Percentiles rank a stretch among this genome's conserved stretches.
Evolutionary conservation across 805 yeast species (phyloP).

Genomic region (Starmerella ratchasimensis): DNA sequence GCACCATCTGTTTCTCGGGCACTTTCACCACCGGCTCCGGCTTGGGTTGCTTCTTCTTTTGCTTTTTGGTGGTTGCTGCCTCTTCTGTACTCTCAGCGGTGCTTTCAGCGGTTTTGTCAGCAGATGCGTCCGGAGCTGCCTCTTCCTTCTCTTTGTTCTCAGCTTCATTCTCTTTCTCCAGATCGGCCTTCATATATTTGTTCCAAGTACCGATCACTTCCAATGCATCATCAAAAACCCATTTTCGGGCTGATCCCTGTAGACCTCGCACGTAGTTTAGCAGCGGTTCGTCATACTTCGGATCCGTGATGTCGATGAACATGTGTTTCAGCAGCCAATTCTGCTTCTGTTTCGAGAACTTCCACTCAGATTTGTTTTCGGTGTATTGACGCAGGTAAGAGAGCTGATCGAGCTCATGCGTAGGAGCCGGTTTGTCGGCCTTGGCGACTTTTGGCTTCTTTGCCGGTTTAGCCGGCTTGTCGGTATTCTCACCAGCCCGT

Average conservation of each 20-base stretch:
- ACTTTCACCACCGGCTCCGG: not conserved
- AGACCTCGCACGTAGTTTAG: constrained; percentile 42
- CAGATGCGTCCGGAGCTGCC: not conserved
- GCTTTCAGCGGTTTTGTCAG: too few species aligned
- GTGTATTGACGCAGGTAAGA: constrained; percentile 46
- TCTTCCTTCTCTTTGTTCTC: constrained; percentile 8
- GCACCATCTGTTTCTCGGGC: constrained; percentile 17
- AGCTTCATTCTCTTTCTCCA: not conserved
- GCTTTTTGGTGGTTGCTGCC: too few species aligned
- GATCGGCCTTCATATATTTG: constrained; percentile 29
- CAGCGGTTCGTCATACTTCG: constrained; percentile 39
- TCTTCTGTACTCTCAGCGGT: too few species aligned
- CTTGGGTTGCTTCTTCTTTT: constrained; percentile 6
- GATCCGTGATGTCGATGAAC: constrained; percentile 33
- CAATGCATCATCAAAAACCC: constrained; percentile 40
- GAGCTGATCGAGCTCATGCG: constrained; percentile 65
- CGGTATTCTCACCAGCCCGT: constrained; percentile 18
- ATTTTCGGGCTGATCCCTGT: constrained; percentile 54
- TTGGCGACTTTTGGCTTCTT: constrained; percentile 60
- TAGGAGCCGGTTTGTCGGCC: constrained; percentile 46
- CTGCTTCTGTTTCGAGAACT: constrained; percentile 75
- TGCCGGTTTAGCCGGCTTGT: constrained; percentile 40
- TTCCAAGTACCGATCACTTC: constrained; percentile 46
- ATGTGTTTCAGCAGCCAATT: constrained; percentile 68
- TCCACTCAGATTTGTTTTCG: constrained; percentile 52